Percentiles rank a stretch among this genome's conserved stretches.
phyloP scores from a whole-genome alignment of 345 rosid species.

The Populus tremula region DNA sequence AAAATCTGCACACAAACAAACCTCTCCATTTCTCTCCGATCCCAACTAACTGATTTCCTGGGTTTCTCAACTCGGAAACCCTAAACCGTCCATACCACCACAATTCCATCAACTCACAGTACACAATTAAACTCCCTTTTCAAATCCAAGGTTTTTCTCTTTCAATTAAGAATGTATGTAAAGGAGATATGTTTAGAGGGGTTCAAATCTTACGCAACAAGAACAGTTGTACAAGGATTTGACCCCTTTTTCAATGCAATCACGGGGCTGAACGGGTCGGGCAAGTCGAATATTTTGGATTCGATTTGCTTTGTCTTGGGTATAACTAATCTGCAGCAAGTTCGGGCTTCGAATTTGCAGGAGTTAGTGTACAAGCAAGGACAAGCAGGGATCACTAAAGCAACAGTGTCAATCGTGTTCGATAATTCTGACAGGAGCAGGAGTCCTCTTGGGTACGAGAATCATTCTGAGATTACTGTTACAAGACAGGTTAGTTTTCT shows the following conservation, averaged over 20 bases:
- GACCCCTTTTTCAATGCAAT: conserved; percentile 94
- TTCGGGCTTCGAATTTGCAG: conserved; percentile 92
- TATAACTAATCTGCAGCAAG: conserved; percentile 97
- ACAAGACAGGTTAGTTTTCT: conserved; percentile 71
- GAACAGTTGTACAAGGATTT: conserved; percentile 89
- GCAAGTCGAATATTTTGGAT: conserved; percentile 98
- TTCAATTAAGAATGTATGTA: conserved; percentile 53
- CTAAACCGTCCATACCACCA: neutral
- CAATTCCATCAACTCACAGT: neutral
- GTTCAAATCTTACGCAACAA: conserved; percentile 92
- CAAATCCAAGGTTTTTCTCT: neutral
- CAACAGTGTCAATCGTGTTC: conserved; percentile 83
- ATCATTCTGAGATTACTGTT: conserved; percentile 76
- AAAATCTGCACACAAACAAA: neutral
- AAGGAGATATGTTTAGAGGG: conserved; percentile 93
- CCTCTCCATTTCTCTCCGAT: neutral
- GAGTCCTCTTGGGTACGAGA: conserved; percentile 92
- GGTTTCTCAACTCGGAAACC: conserved; percentile 24
- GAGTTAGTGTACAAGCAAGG: conserved; percentile 99
- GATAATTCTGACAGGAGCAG: conserved; percentile 75
- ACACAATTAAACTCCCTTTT: neutral
- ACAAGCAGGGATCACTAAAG: conserved; percentile 96
- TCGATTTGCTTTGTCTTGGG: conserved; percentile 96
- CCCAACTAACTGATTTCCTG: neutral
- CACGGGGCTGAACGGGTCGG: conserved; percentile 94